Conservation (phyloP, 139 green algal species). For the Tetradesmus lagerheimii region DNA sequence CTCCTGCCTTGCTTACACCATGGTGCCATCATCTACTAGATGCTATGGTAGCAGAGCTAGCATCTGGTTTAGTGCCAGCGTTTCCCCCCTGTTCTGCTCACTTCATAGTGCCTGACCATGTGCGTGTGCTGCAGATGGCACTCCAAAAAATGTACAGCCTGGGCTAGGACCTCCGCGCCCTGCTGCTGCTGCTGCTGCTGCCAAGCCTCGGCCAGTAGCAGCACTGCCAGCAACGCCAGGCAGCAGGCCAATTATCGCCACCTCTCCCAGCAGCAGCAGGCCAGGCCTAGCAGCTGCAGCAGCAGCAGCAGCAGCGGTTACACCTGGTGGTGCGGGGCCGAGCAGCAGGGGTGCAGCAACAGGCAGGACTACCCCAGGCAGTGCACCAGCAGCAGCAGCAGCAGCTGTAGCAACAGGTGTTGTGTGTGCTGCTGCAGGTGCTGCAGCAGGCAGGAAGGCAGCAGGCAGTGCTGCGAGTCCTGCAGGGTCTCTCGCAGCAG, state of each 20-base stretch:
- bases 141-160: slow-evolving; percentile 25
- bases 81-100: background rate
- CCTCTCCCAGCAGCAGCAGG: background rate
- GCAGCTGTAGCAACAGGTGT: background rate
- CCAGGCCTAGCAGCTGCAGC: background rate
- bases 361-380: background rate
- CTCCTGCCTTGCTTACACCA: no score
- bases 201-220: background rate
- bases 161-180: slow-evolving; percentile 31
- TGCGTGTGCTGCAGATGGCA: slow-evolving; percentile 26
- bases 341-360: background rate
- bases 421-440: background rate
- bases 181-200: slow-evolving; percentile 1
- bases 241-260: background rate
- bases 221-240: background rate
- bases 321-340: background rate
- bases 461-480: background rate
- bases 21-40: no score
- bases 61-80: background rate
- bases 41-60: background rate
- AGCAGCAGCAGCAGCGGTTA: background rate
- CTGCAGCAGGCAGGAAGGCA: background rate
- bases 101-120: background rate
- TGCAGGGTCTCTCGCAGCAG: background rate
- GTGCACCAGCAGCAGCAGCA: background rate